Percentiles rank a stretch among this genome's conserved stretches.
phyloP scores from a whole-genome alignment of 108 stramenopile species.

The Cyclotella sp. region DNA sequence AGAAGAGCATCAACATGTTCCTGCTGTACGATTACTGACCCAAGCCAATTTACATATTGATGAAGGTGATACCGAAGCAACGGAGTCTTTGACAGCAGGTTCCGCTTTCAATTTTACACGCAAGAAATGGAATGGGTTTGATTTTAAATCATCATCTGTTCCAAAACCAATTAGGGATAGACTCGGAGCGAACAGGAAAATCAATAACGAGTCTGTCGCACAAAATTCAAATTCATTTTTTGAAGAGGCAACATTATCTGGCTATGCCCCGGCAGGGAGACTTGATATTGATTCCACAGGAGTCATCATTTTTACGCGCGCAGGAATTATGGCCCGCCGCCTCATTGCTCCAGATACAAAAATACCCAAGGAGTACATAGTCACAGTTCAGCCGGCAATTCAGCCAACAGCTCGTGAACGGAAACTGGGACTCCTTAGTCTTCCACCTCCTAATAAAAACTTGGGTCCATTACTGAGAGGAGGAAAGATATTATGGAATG shows the following conservation, averaged over 20 bases:
- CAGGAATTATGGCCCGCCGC: slow-evolving; percentile 73
- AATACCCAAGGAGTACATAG: slow-evolving; percentile 85
- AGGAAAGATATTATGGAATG: slow-evolving; percentile 52
- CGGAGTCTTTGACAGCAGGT: slow-evolving; percentile 10
- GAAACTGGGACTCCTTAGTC: slow-evolving; percentile 46
- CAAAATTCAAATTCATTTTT: neutral
- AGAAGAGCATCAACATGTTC: slow-evolving; percentile 63
- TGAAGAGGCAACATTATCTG: slow-evolving; percentile 37
- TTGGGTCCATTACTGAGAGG: slow-evolving; percentile 49
- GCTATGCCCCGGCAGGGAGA: slow-evolving; percentile 76
- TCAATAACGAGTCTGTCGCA: neutral
- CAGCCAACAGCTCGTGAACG: slow-evolving; percentile 47
- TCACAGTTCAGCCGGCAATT: slow-evolving; percentile 57
- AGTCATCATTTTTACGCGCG: slow-evolving; percentile 70
- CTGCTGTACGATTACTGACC: slow-evolving; percentile 69
- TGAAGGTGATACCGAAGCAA: slow-evolving; percentile 5
- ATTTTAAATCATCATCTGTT: neutral
- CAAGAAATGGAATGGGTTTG: slow-evolving; percentile 26
- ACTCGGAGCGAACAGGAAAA: neutral
- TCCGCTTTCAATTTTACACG: slow-evolving; percentile 25
- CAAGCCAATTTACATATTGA: slow-evolving; percentile 23
- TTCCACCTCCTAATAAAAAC: slow-evolving; percentile 48
- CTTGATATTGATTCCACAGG: slow-evolving; percentile 79
- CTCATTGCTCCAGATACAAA: slow-evolving; percentile 54
- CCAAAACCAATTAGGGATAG: neutral